Base-by-base conservation (phyloP, 345 rosid genomes). In the Erucastrum elatum region DNA sequence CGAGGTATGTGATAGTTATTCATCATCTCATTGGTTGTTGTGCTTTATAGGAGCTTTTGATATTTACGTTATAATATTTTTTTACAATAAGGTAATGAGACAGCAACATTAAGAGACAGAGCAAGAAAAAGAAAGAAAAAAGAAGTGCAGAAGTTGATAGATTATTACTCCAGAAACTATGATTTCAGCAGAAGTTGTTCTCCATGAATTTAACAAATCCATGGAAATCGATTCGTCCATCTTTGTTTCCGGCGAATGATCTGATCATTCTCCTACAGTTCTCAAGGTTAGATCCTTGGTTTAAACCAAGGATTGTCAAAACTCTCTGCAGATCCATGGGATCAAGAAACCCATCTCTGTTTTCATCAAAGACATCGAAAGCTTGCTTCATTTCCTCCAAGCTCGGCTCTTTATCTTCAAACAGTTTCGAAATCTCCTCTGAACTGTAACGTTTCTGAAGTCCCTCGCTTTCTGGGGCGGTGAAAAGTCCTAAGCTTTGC, bases 121-220 rank as follows among this genome's bases (percentile, higher is more conserved):
- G 66, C 75, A 77, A 63, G 41, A 37, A 60, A 7, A 21, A 21
- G 21, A 21, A 46, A 46, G 3, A 17, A 61, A 21, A 63, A 17
- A 0, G 8, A 77, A 62, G 30, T 34, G 9, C 29, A 26, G 25
- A 72, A 31, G 12, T 66, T 66, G 75, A 73, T 27, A 74, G 62
- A 67, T 67, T 26, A 8, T 59, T 17, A 56, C 34, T 58, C 10
- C 2, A 56, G 53, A 51, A 66, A 70, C 5, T 41, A 25, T 0
- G 56, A 35, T 16, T 76, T 87, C 86, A 88, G 70, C 83, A 84
- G 76, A 85, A 83, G 72, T 77, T 80, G 16, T 69, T 85, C 80
- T 90, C 96, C 93, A 94, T 89, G 74, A 91, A 78, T 75, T 84
- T 89, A 5, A 86, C 86, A 82, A 94, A 94, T 71, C 92, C 96